Percentiles rank a stretch among this genome's conserved stretches.
These are phyloP conservation scores for sweet orange (Citrus sinensis) DNA, from an alignment of 345 rosid species.

Conservation along the genomic window DVS_A1.0 CM039163.1:8210001-8210500, in stretches of 20 bases:
- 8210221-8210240: not conserved
- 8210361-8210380: not conserved
- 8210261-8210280: constrained; percentile 41
- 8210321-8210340: constrained; percentile 19
- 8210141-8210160: not conserved
- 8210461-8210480: constrained; percentile 65
- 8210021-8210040: constrained; percentile 62
- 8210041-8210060: constrained; percentile 75
- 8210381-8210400: not conserved
- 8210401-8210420: constrained; percentile 15
- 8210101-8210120: not conserved
- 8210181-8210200: not conserved
- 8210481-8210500: constrained; percentile 23
- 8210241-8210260: not conserved
- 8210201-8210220: not conserved
- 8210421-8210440: constrained; percentile 20
- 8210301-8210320: constrained; percentile 7
- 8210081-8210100: not conserved
- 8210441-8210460: constrained; percentile 30
- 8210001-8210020: constrained; percentile 38
- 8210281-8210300: constrained; percentile 33
- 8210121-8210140: not conserved
- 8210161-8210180: not conserved
- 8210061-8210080: not conserved
- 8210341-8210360: constrained; percentile 2